phyloP scores from a whole-genome alignment of 257 asterid genomes.

The Petunia axillaris region DNA sequence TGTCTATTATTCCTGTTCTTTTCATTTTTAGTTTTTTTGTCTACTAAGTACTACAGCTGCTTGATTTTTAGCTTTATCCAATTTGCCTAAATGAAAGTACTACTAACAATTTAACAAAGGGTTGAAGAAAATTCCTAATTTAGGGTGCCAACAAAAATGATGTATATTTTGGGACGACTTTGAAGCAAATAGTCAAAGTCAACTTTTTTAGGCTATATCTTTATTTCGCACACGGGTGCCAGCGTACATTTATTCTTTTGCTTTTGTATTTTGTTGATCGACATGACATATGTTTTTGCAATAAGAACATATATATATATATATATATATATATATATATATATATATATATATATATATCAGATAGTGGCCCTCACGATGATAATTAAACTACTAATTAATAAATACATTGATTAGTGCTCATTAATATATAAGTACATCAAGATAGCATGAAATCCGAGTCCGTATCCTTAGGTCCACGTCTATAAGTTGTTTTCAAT shows the following conservation, averaged over 20 bases:
- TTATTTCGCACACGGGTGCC: conserved; percentile 11
- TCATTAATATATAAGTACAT: not conserved
- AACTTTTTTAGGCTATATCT: conserved; percentile 30
- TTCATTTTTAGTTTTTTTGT: not conserved
- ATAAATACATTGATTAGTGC: not conserved
- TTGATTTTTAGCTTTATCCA: not conserved
- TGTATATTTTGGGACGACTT: conserved; percentile 21
- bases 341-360: not conserved
- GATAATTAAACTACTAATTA: not conserved
- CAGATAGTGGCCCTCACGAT: not conserved
- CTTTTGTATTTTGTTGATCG: conserved; percentile 14
- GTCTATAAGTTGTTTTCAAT: not conserved
- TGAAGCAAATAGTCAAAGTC: conserved; percentile 29
- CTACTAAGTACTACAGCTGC: not conserved
- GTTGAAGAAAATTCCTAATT: not conserved
- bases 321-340: too few relatives aligned
- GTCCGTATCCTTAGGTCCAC: not conserved
- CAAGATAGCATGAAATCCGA: not conserved
- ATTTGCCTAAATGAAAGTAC: not conserved
- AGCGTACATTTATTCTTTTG: not conserved
- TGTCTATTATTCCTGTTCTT: too few relatives aligned
- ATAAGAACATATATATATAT: too few relatives aligned
- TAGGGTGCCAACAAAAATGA: conserved; percentile 32
- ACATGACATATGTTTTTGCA: not conserved
- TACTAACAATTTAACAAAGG: not conserved